Percentiles rank a stretch among this genome's conserved stretches.
These are phyloP conservation scores for Papiliotrema fonsecae DNA, from an alignment of 1,284 basidiomycete species.

Conservation along the genomic window DNA sequence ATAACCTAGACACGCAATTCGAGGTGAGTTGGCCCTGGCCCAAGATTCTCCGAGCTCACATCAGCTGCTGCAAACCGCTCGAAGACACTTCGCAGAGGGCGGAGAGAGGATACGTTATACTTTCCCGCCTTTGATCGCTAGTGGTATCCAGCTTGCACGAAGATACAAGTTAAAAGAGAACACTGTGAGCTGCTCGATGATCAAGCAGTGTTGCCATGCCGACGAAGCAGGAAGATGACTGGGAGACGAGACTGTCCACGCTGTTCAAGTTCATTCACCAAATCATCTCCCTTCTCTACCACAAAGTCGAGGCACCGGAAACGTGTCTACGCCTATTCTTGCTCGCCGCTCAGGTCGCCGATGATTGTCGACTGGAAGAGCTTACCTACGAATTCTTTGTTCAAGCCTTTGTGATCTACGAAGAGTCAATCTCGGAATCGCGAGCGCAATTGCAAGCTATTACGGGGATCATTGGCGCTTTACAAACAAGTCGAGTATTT, in stretches of 20 bases:
- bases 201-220: constrained; percentile 1
- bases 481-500: constrained; percentile 79
- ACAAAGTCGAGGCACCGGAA: constrained; percentile 81
- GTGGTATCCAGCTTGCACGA: constrained; percentile 80
- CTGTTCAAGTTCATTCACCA: constrained; percentile 91
- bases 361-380: constrained; percentile 88
- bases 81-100: constrained; percentile 80
- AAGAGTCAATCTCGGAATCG: constrained; percentile 88
- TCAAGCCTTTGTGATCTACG: constrained; percentile 91
- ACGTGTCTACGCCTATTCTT: constrained; percentile 87
- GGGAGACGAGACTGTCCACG: constrained; percentile 71
- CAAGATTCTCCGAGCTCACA: constrained; percentile 1
- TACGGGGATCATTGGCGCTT: constrained; percentile 79
- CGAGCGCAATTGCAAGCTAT: constrained; percentile 89
- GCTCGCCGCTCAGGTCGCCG: constrained; percentile 85
- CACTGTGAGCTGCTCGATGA: constrained; percentile 21
- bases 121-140: constrained; percentile 86
- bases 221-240: constrained; percentile 63
- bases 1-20: constrained; percentile 77
- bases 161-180: constrained; percentile 69
- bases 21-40: constrained; percentile 56
- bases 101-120: constrained; percentile 90
- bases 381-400: constrained; percentile 93
- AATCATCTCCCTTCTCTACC: constrained; percentile 81
- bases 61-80: constrained; percentile 79